Base-by-base conservation (phyloP, 2,329 filamentous ascomycete genomes). In the Pseudogymnoascus sp. region DNA sequence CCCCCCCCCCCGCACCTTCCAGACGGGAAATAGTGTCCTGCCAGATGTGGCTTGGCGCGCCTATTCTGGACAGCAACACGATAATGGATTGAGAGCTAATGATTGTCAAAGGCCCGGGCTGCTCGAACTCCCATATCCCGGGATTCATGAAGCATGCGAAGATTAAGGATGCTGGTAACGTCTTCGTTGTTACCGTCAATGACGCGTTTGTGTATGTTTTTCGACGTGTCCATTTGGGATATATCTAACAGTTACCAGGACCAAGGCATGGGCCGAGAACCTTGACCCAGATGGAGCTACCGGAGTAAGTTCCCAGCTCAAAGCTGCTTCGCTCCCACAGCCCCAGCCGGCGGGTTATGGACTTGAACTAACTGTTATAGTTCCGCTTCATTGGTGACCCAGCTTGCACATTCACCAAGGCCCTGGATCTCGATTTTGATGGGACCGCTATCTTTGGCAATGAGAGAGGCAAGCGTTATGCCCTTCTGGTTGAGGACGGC, bases 181-280 rank as follows among this genome's bases (percentile, higher is more conserved):
- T 96, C 53, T 96, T 96, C 72, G 91, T 98, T 41, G 86, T 98
- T 63, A 87, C 90, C 14, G 93, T 97, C 73, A 98, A 98, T 74
- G 93, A 98, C 75, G 85, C 92, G 19, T 97, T 97, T 75, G 93
- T 96, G 90, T 96, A 81, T 77, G 89, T 78, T 56, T 46, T 35
- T 33, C 6, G 33, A 11, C 26, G 3, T 33, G 31, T 12, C 11
- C 5, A 6, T 8, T 10, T 11, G n/a, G 8, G 12, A 16, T 53
- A n/a, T 19, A 10, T 35, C 64, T 66, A 24, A 66, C 31, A 35
- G 53, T 40, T 41, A 31, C 41, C 22, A 95, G 91, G 53, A 96
- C 93, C 84, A 96, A 96, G 77, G 93, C 92, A 4, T 97, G 93
- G 92, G 87, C 79, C 56, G 84, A 89, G 66, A 81, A 84, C 66